phyloP scores from a whole-genome alignment of 345 rosid genomes.

The Dimocarpus longan region DNA sequence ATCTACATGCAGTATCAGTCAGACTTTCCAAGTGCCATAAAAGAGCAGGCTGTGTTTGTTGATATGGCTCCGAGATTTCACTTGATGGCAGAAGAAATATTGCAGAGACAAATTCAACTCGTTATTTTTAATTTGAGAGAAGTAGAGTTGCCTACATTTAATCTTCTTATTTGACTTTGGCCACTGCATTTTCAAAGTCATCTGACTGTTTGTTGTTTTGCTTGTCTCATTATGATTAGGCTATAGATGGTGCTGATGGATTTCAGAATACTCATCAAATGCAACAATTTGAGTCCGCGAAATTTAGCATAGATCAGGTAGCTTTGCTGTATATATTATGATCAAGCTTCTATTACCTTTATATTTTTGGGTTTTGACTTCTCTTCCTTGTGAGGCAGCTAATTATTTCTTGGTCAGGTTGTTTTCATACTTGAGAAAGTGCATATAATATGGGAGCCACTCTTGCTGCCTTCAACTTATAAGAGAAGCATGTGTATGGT shows the following conservation, averaged over 20 bases:
- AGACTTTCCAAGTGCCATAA: slow-evolving; percentile 74
- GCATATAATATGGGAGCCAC: slow-evolving; percentile 90
- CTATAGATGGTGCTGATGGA: slow-evolving; percentile 86
- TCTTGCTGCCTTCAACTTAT: slow-evolving; percentile 73
- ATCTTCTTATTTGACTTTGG: slow-evolving; percentile 13
- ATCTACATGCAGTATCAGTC: slow-evolving; percentile 65
- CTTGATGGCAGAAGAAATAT: slow-evolving; percentile 78
- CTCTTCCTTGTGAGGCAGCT: slow-evolving; percentile 14
- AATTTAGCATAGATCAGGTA: slow-evolving; percentile 91
- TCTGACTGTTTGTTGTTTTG: slow-evolving; percentile 10
- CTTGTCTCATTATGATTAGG: slow-evolving; percentile 47
- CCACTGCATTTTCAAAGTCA: slow-evolving; percentile 1
- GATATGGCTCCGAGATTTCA: slow-evolving; percentile 90
- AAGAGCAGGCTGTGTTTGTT: slow-evolving; percentile 83
- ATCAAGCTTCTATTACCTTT: slow-evolving; percentile 11
- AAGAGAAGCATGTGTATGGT: slow-evolving; percentile 79
- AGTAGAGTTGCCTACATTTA: slow-evolving; percentile 43
- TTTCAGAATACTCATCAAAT: slow-evolving; percentile 89
- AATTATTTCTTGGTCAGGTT: slow-evolving; percentile 49
- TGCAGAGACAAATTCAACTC: slow-evolving; percentile 77
- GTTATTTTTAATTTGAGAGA: slow-evolving; percentile 70
- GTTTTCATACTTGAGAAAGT: slow-evolving; percentile 92
- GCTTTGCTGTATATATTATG: slow-evolving; percentile 19
- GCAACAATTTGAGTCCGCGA: slow-evolving; percentile 85
- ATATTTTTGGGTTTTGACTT: background rate